These are phyloP conservation scores for Paraphaeosphaeria minitans DNA, from an alignment of 2,329 filamentous ascomycete genomes.

Conservation along the genomic window DNA sequence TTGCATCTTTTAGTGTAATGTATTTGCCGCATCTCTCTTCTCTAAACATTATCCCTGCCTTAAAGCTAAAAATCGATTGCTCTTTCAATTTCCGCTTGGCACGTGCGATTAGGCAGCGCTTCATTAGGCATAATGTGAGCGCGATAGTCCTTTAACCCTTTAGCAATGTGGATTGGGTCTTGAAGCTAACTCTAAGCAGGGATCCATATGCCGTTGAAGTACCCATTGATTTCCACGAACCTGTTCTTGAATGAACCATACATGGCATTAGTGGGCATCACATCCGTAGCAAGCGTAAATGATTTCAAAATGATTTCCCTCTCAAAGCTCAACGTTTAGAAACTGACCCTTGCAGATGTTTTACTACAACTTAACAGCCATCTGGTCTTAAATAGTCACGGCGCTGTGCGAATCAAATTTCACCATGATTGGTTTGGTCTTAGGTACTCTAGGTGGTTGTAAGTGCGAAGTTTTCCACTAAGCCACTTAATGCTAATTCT, in stretches of 20 bases:
- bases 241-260: slow-evolving; percentile 17
- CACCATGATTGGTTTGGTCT: slow-evolving; percentile 23
- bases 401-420: slow-evolving; percentile 18
- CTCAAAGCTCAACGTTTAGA: too few species aligned
- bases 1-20: too few species aligned
- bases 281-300: slow-evolving; percentile 21
- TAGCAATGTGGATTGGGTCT: background rate
- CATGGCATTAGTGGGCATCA: slow-evolving; percentile 18
- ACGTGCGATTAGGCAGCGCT: too few species aligned
- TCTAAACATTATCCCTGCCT: too few species aligned
- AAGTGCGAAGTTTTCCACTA: background rate
- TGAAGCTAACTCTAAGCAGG: slow-evolving; percentile 10
- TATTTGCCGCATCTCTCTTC: too few species aligned
- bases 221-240: slow-evolving; percentile 20
- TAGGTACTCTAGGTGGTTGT: slow-evolving; percentile 21
- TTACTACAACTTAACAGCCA: slow-evolving; percentile 25
- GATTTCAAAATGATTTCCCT: too few species aligned
- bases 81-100: too few species aligned
- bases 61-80: too few species aligned
- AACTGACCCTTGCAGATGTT: slow-evolving; percentile 17
- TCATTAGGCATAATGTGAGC: too few species aligned
- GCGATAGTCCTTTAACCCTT: too few species aligned
- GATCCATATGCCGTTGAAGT: slow-evolving; percentile 20
- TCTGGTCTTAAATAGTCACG: slow-evolving; percentile 25
- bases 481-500: background rate